These are phyloP conservation scores for Saprolegnia diclina DNA, from an alignment of 352 stramenopile genomes.

Conservation along the genomic window DNA sequence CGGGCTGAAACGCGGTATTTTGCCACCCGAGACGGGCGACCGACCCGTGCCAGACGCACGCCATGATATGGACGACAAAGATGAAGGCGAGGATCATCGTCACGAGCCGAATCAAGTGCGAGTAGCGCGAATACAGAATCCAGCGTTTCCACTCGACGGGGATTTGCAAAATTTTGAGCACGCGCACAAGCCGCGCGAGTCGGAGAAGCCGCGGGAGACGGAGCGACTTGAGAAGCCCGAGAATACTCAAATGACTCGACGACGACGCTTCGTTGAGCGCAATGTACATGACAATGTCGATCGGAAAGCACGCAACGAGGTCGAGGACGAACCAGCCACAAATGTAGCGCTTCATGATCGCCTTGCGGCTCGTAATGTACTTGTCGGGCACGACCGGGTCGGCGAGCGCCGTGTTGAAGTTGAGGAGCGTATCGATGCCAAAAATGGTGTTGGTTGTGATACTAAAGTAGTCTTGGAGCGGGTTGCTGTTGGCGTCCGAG, in stretches of 20 bases:
- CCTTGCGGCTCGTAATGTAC: slow-evolving; percentile 52
- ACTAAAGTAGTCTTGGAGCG: slow-evolving; percentile 15
- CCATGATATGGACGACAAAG: slow-evolving; percentile 71
- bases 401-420: slow-evolving; percentile 44
- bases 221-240: slow-evolving; percentile 61
- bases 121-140: slow-evolving; percentile 74
- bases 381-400: slow-evolving; percentile 33
- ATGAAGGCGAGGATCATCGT: slow-evolving; percentile 60
- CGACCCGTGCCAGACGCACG: slow-evolving; percentile 67
- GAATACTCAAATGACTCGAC: slow-evolving; percentile 46
- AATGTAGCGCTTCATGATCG: slow-evolving; percentile 55
- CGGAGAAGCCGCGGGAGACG: slow-evolving; percentile 60
- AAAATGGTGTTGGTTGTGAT: slow-evolving; percentile 32
- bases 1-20: slow-evolving; percentile 36
- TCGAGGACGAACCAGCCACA: slow-evolving; percentile 69
- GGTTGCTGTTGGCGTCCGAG: slow-evolving; percentile 39
- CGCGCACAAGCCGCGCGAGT: slow-evolving; percentile 51
- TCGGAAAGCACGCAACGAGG: slow-evolving; percentile 63
- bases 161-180: slow-evolving; percentile 73
- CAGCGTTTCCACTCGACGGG: slow-evolving; percentile 62
- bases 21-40: slow-evolving; percentile 47
- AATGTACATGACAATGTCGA: slow-evolving; percentile 54
- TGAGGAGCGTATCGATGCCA: slow-evolving; percentile 36
- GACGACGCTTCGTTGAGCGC: slow-evolving; percentile 42
- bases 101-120: slow-evolving; percentile 62